Base-by-base conservation (phyloP, 768 basidiomycete genomes). In the Panellus pusillus region DNA sequence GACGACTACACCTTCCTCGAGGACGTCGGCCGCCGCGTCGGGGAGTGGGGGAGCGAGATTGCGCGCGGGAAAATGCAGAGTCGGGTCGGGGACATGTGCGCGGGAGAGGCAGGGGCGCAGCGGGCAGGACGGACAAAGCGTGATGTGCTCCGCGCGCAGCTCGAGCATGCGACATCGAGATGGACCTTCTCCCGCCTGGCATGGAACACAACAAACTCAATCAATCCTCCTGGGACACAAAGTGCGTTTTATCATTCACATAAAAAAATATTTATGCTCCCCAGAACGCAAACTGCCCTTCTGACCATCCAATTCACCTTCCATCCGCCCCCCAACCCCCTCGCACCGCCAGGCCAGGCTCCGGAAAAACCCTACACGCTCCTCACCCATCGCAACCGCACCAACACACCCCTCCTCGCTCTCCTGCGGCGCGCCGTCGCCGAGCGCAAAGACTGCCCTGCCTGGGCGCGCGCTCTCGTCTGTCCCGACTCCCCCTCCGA, bases 1-100 rank as follows among this genome's bases (percentile, higher is more conserved):
- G 80, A 86, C 61, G 94, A 97, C 70, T 97, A 93, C 67, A 76
- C 77, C 38, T 94, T 85, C 66, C 74, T 97, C 60, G 94, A 97
- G 70, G 89, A 92, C 15, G 69, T 93, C 28, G 83, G 89, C 18
- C 72, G 93, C 59, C 84, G 79, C 61, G 84, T 88, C n/a, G 74
- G 77, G 18, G 83, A 81, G 12, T 90, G 87, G 85, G 91, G 87
- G 0, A 68, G 72, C 61, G 81, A 91, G 63, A 88, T 91, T 55
- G 78, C 78, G 57, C 74, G 75, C 47, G 80, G 89, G 52, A 79
- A 86, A 38, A 83, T 81, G 68, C 65, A 68, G 62, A 70, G 72
- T 59, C 44, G 58, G 4, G 55, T 37, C 49, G 55, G 45, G 53
- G 61, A 62, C 44, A 58, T 57, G 42, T 58, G 66, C 46, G 70